Percentiles rank a stretch among this genome's conserved stretches.
Conservation (phyloP, 192 early-diverging fungal species). For the Phycomyces blakesleeanus region DNA sequence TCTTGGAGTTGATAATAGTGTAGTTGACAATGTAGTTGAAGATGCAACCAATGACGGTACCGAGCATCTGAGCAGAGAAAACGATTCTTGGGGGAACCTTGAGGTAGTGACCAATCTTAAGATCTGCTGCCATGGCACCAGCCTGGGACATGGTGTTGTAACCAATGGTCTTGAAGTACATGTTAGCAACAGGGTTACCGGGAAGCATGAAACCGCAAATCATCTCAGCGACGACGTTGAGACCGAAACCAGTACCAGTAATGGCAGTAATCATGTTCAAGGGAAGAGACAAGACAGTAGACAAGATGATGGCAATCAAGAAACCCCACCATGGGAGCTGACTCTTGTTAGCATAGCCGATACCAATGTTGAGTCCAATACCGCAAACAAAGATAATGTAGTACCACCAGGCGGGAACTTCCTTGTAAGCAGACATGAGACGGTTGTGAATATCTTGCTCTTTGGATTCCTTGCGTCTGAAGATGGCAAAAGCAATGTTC, state of each 20-base stretch:
- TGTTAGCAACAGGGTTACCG: conserved; percentile 51
- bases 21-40: conserved; percentile 53
- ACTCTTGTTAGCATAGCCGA: conserved; percentile 30
- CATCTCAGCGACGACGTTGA: conserved; percentile 61
- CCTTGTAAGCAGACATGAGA: conserved; percentile 60
- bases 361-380: conserved; percentile 41
- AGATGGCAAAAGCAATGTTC: conserved; percentile 37
- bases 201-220: conserved; percentile 61
- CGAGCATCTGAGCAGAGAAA: conserved; percentile 64
- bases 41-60: conserved; percentile 59
- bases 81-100: conserved; percentile 72
- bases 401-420: conserved; percentile 78
- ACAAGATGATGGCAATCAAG: conserved; percentile 31
- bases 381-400: conserved; percentile 45
- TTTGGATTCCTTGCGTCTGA: conserved; percentile 31
- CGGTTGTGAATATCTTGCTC: conserved; percentile 55
- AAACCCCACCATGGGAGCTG: conserved; percentile 37
- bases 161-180: conserved; percentile 56
- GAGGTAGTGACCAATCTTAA: conserved; percentile 67
- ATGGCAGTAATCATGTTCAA: conserved; percentile 56
- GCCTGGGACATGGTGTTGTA: conserved; percentile 37
- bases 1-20: conserved; percentile 12
- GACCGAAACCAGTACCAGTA: conserved; percentile 41
- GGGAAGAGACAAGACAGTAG: conserved; percentile 42
- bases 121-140: conserved; percentile 47